A percentile compares a stretch with the other conserved stretches of the same genome.
Evolutionary conservation across 805 yeast species (phyloP).

Genomic region (Saturnispora kantuleensis): DNA sequence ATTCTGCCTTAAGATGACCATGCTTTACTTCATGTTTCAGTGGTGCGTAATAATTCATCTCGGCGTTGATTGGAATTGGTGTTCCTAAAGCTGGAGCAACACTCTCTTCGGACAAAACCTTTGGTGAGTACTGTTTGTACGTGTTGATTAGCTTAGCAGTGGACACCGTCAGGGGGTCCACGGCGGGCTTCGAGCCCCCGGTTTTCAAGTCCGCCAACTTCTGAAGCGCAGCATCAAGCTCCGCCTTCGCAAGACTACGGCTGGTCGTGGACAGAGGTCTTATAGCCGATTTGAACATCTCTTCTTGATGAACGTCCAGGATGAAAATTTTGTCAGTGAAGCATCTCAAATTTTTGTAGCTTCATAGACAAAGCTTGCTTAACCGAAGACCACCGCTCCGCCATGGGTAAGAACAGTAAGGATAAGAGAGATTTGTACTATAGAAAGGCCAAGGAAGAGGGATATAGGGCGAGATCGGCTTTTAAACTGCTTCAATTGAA

Average conservation of each 20-base stretch:
- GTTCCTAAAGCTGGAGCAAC: constrained; percentile 28
- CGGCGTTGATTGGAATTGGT: constrained; percentile 80
- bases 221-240: constrained; percentile 20
- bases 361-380: neutral
- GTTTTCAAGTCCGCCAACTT: constrained; percentile 21
- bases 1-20: constrained; percentile 70
- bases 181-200: constrained; percentile 10
- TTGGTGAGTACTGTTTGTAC: constrained; percentile 28
- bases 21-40: constrained; percentile 54
- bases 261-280: constrained; percentile 2
- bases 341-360: neutral
- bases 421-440: constrained; percentile 90
- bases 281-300: neutral
- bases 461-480: constrained; percentile 96
- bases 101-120: constrained; percentile 27
- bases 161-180: constrained; percentile 12
- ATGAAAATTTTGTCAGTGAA: constrained; percentile 1
- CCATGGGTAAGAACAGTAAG: constrained; percentile 90
- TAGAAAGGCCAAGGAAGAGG: constrained; percentile 93
- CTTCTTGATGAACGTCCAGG: neutral
- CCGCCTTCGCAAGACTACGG: neutral
- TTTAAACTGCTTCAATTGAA: constrained; percentile 85
- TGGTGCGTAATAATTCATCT: constrained; percentile 74
- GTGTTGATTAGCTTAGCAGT: constrained; percentile 21
- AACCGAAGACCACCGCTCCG: neutral